Evolutionary conservation across 2,329 filamentous ascomycete genomes (phyloP).

Genomic region (Fusarium neocosmosporiellum): DNA sequence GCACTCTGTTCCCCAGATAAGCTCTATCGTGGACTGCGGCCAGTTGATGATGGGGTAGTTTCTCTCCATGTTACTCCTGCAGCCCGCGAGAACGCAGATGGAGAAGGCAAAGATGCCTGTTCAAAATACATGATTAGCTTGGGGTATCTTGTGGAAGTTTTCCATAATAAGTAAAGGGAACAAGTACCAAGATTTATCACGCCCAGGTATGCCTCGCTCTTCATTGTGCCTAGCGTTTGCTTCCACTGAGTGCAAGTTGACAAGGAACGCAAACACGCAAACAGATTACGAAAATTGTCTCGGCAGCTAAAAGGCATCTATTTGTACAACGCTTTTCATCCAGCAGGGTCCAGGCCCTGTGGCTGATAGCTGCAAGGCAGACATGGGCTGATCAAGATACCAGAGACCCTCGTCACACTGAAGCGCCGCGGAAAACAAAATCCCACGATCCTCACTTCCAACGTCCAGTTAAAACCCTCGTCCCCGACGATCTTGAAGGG

Average conservation of each 20-base stretch:
- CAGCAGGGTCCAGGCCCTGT: background rate
- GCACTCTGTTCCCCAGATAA: constrained; percentile 31
- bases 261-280: background rate
- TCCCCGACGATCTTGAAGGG: background rate
- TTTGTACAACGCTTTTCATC: background rate
- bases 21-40: constrained; percentile 24
- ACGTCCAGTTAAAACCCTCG: background rate
- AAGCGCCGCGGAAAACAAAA: constrained; percentile 12
- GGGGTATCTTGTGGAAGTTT: too few relatives aligned
- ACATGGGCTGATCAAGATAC: background rate
- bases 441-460: background rate
- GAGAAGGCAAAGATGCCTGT: constrained; percentile 30
- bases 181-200: constrained; percentile 24
- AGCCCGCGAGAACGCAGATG: constrained; percentile 31
- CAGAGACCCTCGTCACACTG: background rate
- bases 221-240: constrained; percentile 6
- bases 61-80: constrained; percentile 20
- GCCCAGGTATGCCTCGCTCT: constrained; percentile 1
- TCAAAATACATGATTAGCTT: background rate
- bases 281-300: background rate
- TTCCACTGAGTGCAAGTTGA: background rate
- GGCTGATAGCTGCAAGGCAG: background rate
- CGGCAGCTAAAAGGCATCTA: background rate
- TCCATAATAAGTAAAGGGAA: background rate
- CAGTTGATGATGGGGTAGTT: constrained; percentile 35